Base-by-base conservation (phyloP, 352 stramenopile genomes). In the Globisporangium nunn region DNA sequence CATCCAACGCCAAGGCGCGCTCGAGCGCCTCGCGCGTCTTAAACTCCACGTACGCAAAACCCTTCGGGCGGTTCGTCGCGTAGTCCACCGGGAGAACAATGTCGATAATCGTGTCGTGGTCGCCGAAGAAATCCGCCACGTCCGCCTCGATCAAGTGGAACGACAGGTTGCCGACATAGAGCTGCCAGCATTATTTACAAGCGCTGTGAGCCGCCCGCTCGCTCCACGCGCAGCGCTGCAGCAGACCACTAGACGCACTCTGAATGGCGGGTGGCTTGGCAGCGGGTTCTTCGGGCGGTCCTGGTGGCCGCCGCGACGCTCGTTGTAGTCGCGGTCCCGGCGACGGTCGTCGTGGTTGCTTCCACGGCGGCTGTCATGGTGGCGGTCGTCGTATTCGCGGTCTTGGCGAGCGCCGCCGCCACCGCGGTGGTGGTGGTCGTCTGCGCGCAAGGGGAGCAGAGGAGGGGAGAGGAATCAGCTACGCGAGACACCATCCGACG, bases 31-130 rank as follows among this genome's bases (percentile, higher is more conserved):
- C 77, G 48, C 78, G 85, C 33, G 78, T 67, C 11, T 59, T 59
- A 56, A 94, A 94, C 63, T 94, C 84, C 7, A 95, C 81, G 68
- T 93, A 95, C 15, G 84, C 86, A 62, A 91, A 90, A 47, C 86
- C 86, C 67, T 89, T 91, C 18, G 79, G 73, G 15, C 80, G 78
- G 59, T 88, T 72, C n/a, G 62, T 63, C 18, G 85, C 69, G 30
- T 59, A 69, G 56, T 95, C 82, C n/a, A 71, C 63, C 35, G 74
- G 79, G 61, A 93, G 74, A 44, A 74, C 82, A 29, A 95, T 83
- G 62, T 94, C 78, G 30, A 51, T 63, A 54, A 94, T 81, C 41
- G 47, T 15, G 15, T 74, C 66, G 2, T 87, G 57, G 3, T 70
- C 48, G 11, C 75, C 74, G 12, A 91, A 71, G 51, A 91, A 91